Evolutionary conservation across 495 filamentous ascomycete species (phyloP).

Genomic region (Usnea hakonensis): DNA sequence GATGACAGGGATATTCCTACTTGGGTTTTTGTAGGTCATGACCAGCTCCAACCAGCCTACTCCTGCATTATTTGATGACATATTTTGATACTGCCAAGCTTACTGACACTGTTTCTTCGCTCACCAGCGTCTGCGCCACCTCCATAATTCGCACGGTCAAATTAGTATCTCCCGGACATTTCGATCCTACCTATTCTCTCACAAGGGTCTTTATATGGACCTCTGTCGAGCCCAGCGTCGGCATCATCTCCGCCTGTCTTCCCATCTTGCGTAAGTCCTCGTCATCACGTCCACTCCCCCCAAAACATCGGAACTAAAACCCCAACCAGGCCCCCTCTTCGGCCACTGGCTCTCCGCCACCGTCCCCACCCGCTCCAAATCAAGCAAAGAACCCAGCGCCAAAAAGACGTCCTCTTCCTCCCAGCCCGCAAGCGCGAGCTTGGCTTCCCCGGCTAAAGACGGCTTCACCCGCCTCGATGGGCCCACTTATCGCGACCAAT

Average conservation of each 20-base stretch:
- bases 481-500: background rate
- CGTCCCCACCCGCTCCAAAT: background rate
- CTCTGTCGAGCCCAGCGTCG: constrained; percentile 37
- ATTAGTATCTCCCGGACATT: constrained; percentile 17
- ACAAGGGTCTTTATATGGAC: constrained; percentile 35
- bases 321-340: constrained; percentile 5
- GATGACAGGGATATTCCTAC: constrained; percentile 29
- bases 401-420: background rate
- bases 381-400: background rate
- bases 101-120: background rate
- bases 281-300: too few species aligned
- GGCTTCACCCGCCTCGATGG: background rate
- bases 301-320: background rate
- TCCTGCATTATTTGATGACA: background rate
- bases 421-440: background rate
- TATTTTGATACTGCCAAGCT: background rate
- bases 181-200: constrained; percentile 27
- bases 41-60: background rate
- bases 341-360: background rate
- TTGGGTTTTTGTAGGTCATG: constrained; percentile 32
- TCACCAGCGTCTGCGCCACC: constrained; percentile 25
- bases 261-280: constrained; percentile 25
- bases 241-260: constrained; percentile 39
- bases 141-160: constrained; percentile 22
- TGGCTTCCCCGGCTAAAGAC: background rate